Conservation (phyloP, 768 basidiomycete genomes). For the Podaxis sp. region DNA sequence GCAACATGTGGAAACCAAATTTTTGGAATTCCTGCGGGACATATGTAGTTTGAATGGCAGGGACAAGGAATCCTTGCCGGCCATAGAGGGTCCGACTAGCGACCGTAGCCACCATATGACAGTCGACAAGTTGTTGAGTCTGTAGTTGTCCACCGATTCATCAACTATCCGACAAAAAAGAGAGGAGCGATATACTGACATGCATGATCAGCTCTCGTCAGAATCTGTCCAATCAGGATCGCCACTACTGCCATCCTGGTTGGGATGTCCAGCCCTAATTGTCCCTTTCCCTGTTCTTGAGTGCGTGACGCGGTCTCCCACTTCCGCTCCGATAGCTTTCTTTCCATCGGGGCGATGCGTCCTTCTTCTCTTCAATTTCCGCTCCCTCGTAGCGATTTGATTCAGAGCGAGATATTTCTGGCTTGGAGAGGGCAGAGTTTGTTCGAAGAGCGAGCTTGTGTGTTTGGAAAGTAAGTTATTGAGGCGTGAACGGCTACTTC, state of each 20-base stretch:
- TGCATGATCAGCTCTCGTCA: background rate
- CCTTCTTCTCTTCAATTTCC: background rate
- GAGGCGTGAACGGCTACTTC: conserved; percentile 3
- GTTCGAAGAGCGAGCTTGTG: background rate
- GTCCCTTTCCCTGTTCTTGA: background rate
- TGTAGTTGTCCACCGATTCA: background rate
- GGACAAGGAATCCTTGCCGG: background rate
- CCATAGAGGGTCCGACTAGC: background rate
- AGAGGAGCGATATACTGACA: background rate
- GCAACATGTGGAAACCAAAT: background rate
- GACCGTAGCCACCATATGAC: background rate
- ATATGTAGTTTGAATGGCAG: background rate
- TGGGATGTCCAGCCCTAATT: too few species aligned
- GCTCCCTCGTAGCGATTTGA: background rate
- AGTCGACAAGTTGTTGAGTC: background rate
- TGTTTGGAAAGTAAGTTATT: conserved; percentile 5
- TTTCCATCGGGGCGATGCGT: background rate
- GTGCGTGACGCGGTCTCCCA: background rate
- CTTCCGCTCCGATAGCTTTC: background rate
- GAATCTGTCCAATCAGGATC: background rate
- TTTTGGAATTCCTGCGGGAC: background rate
- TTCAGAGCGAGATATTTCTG: background rate
- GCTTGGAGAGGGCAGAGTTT: background rate
- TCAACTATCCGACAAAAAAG: background rate
- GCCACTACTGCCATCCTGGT: background rate